These are phyloP conservation scores for Neoarthrinium moseri DNA, from an alignment of 2,329 filamentous ascomycete species.

Conservation along the genomic window DNA sequence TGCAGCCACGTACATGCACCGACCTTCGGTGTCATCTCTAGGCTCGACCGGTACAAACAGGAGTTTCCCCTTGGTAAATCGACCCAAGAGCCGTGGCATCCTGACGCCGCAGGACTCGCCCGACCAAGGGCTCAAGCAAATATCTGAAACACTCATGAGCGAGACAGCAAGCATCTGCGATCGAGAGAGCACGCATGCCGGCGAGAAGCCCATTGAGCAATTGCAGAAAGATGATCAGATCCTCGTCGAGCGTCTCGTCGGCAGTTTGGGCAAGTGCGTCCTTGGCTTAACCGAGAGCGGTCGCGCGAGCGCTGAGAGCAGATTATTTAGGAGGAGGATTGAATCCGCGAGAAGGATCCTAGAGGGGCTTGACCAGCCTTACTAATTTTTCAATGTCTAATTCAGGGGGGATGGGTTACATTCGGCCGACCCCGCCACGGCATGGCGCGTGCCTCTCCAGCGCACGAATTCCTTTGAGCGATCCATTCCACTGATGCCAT, in stretches of 20 bases:
- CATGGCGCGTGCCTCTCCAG: no score
- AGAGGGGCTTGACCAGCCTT: slow-evolving; percentile 59
- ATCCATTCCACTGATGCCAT: no score
- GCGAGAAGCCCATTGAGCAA: slow-evolving; percentile 40
- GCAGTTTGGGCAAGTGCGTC: slow-evolving; percentile 59
- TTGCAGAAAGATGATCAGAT: slow-evolving; percentile 57
- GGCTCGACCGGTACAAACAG: slow-evolving; percentile 58
- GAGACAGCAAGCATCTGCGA: slow-evolving; percentile 44
- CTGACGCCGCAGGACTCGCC: slow-evolving; percentile 48
- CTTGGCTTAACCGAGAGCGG: slow-evolving; percentile 56
- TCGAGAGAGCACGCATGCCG: slow-evolving; percentile 25
- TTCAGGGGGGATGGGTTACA: not conserved
- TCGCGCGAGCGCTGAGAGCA: slow-evolving; percentile 54
- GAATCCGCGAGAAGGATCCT: slow-evolving; percentile 73
- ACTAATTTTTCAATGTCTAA: slow-evolving; percentile 11
- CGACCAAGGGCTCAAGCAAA: slow-evolving; percentile 45
- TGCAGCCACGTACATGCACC: slow-evolving; percentile 42
- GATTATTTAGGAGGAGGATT: slow-evolving; percentile 67
- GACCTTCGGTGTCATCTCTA: slow-evolving; percentile 56
- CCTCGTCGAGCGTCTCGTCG: slow-evolving; percentile 59
- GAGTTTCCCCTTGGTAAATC: slow-evolving; percentile 62
- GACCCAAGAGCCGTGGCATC: slow-evolving; percentile 42
- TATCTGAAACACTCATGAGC: slow-evolving; percentile 47
- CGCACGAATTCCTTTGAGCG: no score
- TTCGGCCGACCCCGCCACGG: not conserved